Conservation (phyloP, 2,329 filamentous ascomycete genomes). For the Herpotrichia juniperi region DNA sequence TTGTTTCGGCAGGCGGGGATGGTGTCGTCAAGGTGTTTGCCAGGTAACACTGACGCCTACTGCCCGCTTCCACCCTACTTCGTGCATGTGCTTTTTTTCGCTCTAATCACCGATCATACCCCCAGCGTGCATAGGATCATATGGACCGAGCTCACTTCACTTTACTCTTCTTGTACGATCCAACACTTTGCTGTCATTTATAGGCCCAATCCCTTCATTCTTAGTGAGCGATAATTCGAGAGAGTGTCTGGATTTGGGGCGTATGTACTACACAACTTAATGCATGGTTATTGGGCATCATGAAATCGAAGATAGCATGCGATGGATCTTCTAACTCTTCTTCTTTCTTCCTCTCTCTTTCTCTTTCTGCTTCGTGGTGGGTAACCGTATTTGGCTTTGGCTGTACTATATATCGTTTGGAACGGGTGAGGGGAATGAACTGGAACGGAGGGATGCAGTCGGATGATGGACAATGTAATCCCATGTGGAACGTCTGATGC, state of each 20-base stretch:
- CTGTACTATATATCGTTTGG: constrained; percentile 10
- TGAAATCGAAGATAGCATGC: constrained; percentile 2
- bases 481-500: background rate
- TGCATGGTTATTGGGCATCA: constrained; percentile 10
- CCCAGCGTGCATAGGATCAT: constrained; percentile 5
- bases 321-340: background rate
- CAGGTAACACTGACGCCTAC: constrained; percentile 24
- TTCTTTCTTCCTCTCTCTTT: background rate
- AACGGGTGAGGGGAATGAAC: background rate
- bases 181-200: constrained; percentile 9
- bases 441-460: no score
- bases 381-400: background rate
- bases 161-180: constrained; percentile 14
- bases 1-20: constrained; percentile 92
- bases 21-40: constrained; percentile 92
- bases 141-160: background rate
- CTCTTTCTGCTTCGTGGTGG: background rate
- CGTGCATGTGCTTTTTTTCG: background rate
- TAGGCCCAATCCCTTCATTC: constrained; percentile 1
- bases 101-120: constrained; percentile 4
- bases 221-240: background rate
- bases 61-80: background rate
- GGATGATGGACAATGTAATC: background rate
- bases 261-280: constrained; percentile 4
- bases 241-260: background rate